phyloP scores from a whole-genome alignment of 768 basidiomycete genomes.

The Asterophora parasitica region DNA sequence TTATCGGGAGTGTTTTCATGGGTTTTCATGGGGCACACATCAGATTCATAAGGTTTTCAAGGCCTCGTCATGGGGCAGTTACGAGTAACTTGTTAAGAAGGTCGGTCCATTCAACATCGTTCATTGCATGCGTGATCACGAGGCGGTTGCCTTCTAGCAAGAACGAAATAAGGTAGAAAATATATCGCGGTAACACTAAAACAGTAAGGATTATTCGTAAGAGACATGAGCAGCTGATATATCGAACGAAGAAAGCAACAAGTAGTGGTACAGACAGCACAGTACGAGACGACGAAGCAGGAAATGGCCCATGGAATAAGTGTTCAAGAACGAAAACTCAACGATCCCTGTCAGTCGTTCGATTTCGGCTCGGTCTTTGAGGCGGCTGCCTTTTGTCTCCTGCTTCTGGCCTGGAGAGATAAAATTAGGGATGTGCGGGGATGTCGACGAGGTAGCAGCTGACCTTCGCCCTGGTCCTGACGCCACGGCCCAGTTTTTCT shows the following conservation, averaged over 20 bases:
- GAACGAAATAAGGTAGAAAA: background rate
- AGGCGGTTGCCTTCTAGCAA: too few species aligned
- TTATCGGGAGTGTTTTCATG: too few species aligned
- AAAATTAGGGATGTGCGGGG: background rate
- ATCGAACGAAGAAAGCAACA: slow-evolving; percentile 7
- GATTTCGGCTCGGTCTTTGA: slow-evolving; percentile 12
- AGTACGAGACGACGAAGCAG: slow-evolving; percentile 5
- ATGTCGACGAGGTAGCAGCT: background rate
- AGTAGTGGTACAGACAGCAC: slow-evolving; percentile 13
- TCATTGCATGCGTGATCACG: too few species aligned
- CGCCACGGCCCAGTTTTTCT: slow-evolving; percentile 25
- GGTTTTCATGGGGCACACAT: too few species aligned
- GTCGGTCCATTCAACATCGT: too few species aligned
- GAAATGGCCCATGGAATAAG: background rate
- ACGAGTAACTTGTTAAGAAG: too few species aligned
- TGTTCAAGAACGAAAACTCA: slow-evolving; percentile 1
- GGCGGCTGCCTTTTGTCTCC: slow-evolving; percentile 11
- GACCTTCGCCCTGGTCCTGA: slow-evolving; percentile 21
- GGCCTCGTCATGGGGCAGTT: too few species aligned
- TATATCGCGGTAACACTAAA: background rate
- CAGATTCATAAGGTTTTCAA: too few species aligned
- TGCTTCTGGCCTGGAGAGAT: slow-evolving; percentile 12
- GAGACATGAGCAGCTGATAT: slow-evolving; percentile 4
- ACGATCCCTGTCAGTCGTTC: slow-evolving; percentile 5
- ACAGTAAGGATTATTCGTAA: background rate